Evolutionary conservation across 129 eudicot species (phyloP), one percentile per base, ranked within the genome.

Genomic region (Artemisia argyi): DNA sequence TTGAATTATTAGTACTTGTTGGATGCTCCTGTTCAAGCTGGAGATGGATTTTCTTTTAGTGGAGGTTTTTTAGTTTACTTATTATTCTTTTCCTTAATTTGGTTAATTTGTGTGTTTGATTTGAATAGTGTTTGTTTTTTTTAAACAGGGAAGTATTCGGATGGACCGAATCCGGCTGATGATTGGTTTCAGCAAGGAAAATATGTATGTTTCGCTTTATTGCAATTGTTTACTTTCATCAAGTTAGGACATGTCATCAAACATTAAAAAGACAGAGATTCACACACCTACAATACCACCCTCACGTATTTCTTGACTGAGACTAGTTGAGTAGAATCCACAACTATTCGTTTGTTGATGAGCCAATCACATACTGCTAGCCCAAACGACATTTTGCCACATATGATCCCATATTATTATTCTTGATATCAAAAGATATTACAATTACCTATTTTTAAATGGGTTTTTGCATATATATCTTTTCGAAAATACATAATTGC

Each of bases 11-110:
- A 83, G 69, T 87, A 89, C 76, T 73, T 87, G 82, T 56, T 91
- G 78, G 91, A 94, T 68, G 98, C 98, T 32, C 96, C 96, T 69
- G 96, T 73, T 80, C 86, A 92, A 13, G 80, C 69, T 77, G 98
- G 98, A 70, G 98, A 94, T 75, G 98, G 98, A 44, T 94, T 94
- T 79, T 94, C 98, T 24, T 94, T 94, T 76, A 94, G 96, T 19
- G 98, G 98, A 87, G 98, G 98, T 93, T 50, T 32, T 51, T 50
- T 28, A 58, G n/a, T 78, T 66, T 53, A 26, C 42, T 59, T 69
- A 39, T 39, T 22, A 19, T 57, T 57, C 8, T 22, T 65, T 46
- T 44, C 17, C 42, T 26, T 3, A 30, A 30, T 30, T 59, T 8
- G 26, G 26, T 80, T 11, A 12, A 26, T 18, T 13, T 14, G 49